Evolutionary conservation across 73 alveolate genomes (phyloP).

Genomic region (Tetrahymena malaccensis): DNA sequence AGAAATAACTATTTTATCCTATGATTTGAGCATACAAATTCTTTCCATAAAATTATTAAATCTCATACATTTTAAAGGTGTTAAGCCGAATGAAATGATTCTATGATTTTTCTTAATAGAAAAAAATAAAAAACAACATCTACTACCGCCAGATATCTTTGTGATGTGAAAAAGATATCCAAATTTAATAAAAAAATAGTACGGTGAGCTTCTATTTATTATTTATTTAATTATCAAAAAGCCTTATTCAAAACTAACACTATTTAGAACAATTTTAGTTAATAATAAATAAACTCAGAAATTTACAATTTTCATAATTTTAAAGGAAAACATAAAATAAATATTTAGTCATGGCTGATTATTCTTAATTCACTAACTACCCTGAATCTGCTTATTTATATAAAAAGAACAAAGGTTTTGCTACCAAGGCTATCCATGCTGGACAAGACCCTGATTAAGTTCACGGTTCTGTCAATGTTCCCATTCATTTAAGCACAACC

Average conservation of each 20-base stretch:
- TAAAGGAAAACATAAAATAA: background rate
- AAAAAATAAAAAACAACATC: background rate
- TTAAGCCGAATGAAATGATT: background rate
- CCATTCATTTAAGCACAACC: slow-evolving; percentile 74
- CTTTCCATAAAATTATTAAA: background rate
- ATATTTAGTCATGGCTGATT: background rate
- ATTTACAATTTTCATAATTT: background rate
- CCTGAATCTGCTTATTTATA: slow-evolving; percentile 18
- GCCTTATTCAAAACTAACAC: background rate
- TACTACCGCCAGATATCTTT: background rate
- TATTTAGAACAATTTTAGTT: background rate
- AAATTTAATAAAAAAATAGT: too few species aligned
- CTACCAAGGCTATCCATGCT: slow-evolving; percentile 71
- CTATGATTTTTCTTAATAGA: background rate
- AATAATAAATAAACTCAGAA: background rate
- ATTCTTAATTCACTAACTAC: background rate
- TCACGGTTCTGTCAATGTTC: slow-evolving; percentile 77
- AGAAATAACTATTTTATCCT: background rate
- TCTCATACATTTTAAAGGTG: background rate
- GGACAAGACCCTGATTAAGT: slow-evolving; percentile 65
- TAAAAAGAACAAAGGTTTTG: slow-evolving; percentile 24
- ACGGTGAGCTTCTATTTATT: background rate
- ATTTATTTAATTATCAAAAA: background rate
- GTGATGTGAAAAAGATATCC: background rate
- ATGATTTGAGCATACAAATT: background rate